phyloP scores from a whole-genome alignment of 306 rosid species.

The Dalbergia cochinchinensis region DNA sequence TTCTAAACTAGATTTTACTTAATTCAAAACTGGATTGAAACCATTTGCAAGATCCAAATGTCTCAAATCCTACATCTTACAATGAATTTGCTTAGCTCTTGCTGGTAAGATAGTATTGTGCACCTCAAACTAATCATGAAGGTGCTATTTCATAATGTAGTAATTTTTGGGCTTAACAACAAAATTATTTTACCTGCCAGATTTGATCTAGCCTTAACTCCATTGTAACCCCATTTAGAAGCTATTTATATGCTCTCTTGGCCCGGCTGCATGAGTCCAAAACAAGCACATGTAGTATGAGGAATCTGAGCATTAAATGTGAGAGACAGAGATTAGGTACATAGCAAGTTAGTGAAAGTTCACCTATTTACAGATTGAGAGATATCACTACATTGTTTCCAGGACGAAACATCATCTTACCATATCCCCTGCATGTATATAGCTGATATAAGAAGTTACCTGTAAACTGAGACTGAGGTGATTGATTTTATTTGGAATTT shows the following conservation, averaged over 20 bases:
- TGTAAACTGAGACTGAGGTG: not conserved
- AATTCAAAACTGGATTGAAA: too few relatives aligned
- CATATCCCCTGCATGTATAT: constrained; percentile 71
- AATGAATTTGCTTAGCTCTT: not conserved
- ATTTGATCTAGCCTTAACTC: constrained; percentile 64
- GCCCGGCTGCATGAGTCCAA: constrained; percentile 68
- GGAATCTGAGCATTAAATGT: not conserved
- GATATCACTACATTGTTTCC: constrained; percentile 72
- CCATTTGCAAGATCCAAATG: too few relatives aligned
- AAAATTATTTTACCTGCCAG: constrained; percentile 57
- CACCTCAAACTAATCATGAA: not conserved
- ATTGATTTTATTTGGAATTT: too few relatives aligned
- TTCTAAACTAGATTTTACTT: too few relatives aligned
- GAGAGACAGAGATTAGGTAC: not conserved
- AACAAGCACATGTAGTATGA: not conserved
- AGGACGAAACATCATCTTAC: constrained; percentile 77
- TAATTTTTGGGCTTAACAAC: not conserved
- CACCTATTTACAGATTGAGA: constrained; percentile 71
- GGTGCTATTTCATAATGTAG: constrained; percentile 14
- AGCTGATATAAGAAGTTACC: not conserved
- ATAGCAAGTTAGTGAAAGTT: constrained; percentile 26
- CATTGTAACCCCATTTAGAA: constrained; percentile 91
- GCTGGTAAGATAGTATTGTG: not conserved
- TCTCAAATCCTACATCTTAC: not conserved
- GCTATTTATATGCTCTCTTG: constrained; percentile 79